These are phyloP conservation scores for Alternaria sp. DNA, from an alignment of 2,329 filamentous ascomycete genomes.

Conservation along the genomic window DNA sequence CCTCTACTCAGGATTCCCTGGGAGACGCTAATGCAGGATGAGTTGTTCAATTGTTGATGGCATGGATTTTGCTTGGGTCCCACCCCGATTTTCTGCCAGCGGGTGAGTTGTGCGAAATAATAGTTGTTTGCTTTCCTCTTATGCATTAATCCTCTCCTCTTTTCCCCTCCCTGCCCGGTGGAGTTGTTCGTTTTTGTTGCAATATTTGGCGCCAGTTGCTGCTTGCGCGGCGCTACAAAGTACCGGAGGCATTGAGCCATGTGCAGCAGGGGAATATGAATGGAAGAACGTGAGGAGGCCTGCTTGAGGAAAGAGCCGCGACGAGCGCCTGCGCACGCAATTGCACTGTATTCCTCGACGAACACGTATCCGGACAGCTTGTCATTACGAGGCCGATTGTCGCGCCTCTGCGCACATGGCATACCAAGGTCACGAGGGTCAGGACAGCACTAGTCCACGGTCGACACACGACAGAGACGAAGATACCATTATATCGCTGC, in stretches of 20 bases:
- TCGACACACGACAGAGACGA: slow-evolving; percentile 10
- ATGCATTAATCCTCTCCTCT: slow-evolving; percentile 16
- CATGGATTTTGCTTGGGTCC: slow-evolving; percentile 35
- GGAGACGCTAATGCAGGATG: slow-evolving; percentile 51
- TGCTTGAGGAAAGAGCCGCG: neutral
- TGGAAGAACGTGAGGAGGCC: neutral
- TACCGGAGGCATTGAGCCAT: neutral
- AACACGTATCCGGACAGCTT: neutral
- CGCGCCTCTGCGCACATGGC: slow-evolving; percentile 5
- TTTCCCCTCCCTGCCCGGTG: neutral
- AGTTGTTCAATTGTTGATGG: slow-evolving; percentile 49
- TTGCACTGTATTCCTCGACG: slow-evolving; percentile 4
- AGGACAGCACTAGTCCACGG: neutral
- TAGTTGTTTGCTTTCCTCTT: slow-evolving; percentile 24
- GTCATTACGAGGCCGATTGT: neutral
- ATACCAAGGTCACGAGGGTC: slow-evolving; percentile 18
- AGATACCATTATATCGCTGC: slow-evolving; percentile 13
- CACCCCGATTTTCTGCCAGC: slow-evolving; percentile 29
- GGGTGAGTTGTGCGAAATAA: slow-evolving; percentile 36
- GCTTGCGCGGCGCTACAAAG: neutral
- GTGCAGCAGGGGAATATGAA: slow-evolving; percentile 4
- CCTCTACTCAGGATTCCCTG: slow-evolving; percentile 32
- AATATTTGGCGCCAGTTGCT: neutral
- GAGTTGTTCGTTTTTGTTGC: slow-evolving; percentile 3
- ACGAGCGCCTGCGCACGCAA: slow-evolving; percentile 3